Conservation (phyloP, 768 basidiomycete genomes). For the Tricholoma sp. region DNA sequence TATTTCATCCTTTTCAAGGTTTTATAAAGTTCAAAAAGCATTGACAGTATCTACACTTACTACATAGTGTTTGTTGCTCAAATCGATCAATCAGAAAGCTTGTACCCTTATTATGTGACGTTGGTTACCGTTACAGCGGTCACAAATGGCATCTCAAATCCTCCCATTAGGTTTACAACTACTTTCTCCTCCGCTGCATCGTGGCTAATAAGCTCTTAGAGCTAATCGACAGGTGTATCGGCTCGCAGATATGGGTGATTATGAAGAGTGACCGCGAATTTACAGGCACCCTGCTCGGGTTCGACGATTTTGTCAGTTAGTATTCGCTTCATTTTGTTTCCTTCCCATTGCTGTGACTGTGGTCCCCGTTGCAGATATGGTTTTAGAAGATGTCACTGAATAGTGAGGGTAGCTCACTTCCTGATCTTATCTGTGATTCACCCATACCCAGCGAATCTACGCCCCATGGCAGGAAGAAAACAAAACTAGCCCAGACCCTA, state of each 20-base stretch:
- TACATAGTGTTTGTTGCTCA: background rate
- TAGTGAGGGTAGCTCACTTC: slow-evolving; percentile 58
- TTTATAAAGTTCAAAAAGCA: background rate
- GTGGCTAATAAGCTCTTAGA: slow-evolving; percentile 40
- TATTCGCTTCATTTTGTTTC: slow-evolving; percentile 20
- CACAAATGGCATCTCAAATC: slow-evolving; percentile 84
- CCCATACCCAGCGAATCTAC: slow-evolving; percentile 65
- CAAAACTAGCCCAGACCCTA: slow-evolving; percentile 80
- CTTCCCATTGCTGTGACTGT: background rate
- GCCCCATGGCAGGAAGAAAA: slow-evolving; percentile 76
- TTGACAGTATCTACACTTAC: background rate
- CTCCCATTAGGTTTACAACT: slow-evolving; percentile 71
- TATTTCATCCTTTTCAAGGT: background rate
- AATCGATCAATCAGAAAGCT: background rate
- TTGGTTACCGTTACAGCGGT: background rate
- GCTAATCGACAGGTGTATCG: slow-evolving; percentile 95
- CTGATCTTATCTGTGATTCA: background rate
- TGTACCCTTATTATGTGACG: background rate
- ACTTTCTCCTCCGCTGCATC: background rate
- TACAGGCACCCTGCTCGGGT: slow-evolving; percentile 89
- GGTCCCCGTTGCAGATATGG: slow-evolving; percentile 60
- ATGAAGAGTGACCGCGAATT: slow-evolving; percentile 99
- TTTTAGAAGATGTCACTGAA: slow-evolving; percentile 94
- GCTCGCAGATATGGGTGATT: slow-evolving; percentile 95
- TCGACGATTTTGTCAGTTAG: slow-evolving; percentile 99